A percentile compares a stretch with the other conserved stretches of the same genome.
Evolutionary conservation across 805 yeast species (phyloP).

Genomic region (Naumovozyma baii): DNA sequence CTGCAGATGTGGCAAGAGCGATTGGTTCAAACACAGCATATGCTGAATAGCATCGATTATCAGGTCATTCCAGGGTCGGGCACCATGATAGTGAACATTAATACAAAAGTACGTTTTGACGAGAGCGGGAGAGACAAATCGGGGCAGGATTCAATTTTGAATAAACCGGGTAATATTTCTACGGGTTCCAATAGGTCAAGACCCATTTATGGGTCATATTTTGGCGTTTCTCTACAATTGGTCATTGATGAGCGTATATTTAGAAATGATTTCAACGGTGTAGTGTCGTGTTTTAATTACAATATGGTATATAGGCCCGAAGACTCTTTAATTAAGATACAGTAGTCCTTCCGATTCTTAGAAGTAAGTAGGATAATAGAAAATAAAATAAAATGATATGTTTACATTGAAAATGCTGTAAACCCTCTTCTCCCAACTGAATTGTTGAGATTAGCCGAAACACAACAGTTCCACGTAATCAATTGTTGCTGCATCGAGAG

Average conservation of each 20-base stretch:
- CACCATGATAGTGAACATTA: constrained; percentile 39
- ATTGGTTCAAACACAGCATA: constrained; percentile 45
- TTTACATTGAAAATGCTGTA: too few relatives aligned
- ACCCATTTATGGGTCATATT: constrained; percentile 59
- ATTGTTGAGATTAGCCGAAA: too few relatives aligned
- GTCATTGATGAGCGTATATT: constrained; percentile 44
- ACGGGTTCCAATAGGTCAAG: constrained; percentile 23
- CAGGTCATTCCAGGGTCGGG: constrained; percentile 62
- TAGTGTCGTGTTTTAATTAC: constrained; percentile 53
- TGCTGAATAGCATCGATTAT: constrained; percentile 51
- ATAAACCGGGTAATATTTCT: constrained; percentile 23
- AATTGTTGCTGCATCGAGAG: too few relatives aligned
- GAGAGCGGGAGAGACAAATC: constrained; percentile 60
- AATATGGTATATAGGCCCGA: constrained; percentile 56
- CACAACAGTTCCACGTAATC: too few relatives aligned
- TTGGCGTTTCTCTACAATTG: constrained; percentile 52
- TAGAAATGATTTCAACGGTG: constrained; percentile 27
- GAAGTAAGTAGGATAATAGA: neutral
- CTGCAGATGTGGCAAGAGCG: constrained; percentile 27
- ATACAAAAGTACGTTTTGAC: constrained; percentile 60
- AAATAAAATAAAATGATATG: too few relatives aligned
- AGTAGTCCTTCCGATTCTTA: neutral
- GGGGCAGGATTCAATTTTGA: constrained; percentile 50
- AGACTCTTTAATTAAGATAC: constrained; percentile 32
- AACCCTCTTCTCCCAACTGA: too few relatives aligned